Conservation (phyloP, 176 grass and related monocot species). For the Oryza officinalis region DNA sequence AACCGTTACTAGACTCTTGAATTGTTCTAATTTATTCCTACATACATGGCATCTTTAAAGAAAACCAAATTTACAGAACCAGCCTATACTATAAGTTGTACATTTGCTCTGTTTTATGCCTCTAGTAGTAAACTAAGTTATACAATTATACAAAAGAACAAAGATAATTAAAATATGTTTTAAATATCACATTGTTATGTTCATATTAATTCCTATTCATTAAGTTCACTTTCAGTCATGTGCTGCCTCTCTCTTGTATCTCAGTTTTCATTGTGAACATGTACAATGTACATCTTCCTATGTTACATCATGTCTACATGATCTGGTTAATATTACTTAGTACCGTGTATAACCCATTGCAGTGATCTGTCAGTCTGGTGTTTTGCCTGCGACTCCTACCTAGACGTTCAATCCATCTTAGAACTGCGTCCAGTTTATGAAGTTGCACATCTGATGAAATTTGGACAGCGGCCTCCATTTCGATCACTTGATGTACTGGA, state of each 20-base stretch:
- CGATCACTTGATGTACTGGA: constrained; percentile 52
- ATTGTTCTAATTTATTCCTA: background rate
- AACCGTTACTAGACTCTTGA: background rate
- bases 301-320: background rate
- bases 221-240: background rate
- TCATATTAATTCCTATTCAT: background rate
- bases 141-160: background rate
- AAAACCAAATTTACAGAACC: background rate
- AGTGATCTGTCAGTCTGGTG: constrained; percentile 96
- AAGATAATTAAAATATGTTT: background rate
- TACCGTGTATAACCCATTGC: constrained; percentile 35
- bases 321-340: constrained; percentile 11
- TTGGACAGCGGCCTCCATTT: constrained; percentile 75
- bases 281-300: background rate
- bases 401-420: constrained; percentile 81
- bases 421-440: constrained; percentile 81
- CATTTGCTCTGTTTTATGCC: background rate
- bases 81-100: background rate
- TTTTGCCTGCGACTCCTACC: constrained; percentile 88
- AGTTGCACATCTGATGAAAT: constrained; percentile 85
- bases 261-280: background rate
- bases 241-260: background rate
- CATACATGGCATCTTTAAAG: background rate
- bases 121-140: background rate
- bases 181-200: background rate